Evolutionary conservation across 306 rosid genomes (phyloP).

Genomic region (Citrullus mucosospermus): DNA sequence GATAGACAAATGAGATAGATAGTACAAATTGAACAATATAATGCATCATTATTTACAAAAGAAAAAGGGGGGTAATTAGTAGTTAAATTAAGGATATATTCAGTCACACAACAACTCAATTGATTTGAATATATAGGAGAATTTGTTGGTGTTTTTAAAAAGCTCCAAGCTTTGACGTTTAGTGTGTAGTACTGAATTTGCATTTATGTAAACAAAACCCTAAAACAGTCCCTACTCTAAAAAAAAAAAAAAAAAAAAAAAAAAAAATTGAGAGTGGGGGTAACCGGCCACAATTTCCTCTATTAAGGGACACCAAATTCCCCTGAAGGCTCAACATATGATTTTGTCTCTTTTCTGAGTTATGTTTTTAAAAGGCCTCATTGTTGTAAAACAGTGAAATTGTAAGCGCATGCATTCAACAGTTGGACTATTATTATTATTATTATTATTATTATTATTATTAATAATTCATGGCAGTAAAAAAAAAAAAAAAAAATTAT

Average conservation of each 20-base stretch:
- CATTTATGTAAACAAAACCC: background rate
- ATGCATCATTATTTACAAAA: background rate
- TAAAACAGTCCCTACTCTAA: background rate
- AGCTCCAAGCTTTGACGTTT: background rate
- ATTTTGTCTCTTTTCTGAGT: background rate
- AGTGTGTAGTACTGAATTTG: background rate
- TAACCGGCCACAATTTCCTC: background rate
- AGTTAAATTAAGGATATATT: background rate
- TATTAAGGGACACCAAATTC: constrained; percentile 11
- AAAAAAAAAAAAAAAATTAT: too few species aligned
- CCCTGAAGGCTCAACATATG: background rate
- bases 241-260: background rate
- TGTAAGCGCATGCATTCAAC: background rate
- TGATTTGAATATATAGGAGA: background rate
- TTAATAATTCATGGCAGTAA: too few species aligned
- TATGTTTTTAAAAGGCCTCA: background rate
- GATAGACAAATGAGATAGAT: background rate
- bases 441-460: too few species aligned
- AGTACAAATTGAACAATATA: background rate
- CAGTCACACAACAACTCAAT: background rate
- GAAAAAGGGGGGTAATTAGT: background rate
- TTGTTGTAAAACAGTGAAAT: background rate
- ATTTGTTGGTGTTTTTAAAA: background rate
- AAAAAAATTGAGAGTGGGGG: background rate
- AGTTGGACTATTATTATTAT: too few species aligned